Base-by-base conservation (phyloP, 2,329 filamentous ascomycete species). In the Reticulascus tulasneorum region DNA sequence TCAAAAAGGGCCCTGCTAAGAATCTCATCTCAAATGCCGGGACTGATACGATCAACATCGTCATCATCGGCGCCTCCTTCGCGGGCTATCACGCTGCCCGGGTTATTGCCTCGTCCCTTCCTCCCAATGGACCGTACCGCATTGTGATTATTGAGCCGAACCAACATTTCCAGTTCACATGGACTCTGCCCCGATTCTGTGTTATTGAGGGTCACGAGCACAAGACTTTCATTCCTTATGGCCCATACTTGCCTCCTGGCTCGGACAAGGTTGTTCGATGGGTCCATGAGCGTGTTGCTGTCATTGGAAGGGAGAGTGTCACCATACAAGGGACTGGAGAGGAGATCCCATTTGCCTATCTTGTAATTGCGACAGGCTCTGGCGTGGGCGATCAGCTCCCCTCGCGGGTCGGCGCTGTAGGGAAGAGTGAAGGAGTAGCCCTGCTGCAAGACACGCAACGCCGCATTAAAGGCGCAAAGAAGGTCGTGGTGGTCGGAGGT, bases 201-300 rank as follows among this genome's bases (percentile, higher is more conserved):
- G 76, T 81, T 11, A 59, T 75, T 6, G 54, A 62, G n/a, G 69
- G 67, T 15, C 70, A 78, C 29, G 77, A 80, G 42, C 54, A 73
- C 37, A 74, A 74, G 47, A 75, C 74, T 0, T 81, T 82, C 42
- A 73, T 82, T 27, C 77, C 79, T 0, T 82, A 79, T 40, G 65
- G 63, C 1, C 56, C 56, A 5, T 60, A 66, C 25, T 46, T 73
- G 4, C 52, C 50, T 2, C 46, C 43, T 1, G 59, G 52, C 5
- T 56, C 63, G 0, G 44, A 54, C 13, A 64, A 60, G 0, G 47
- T 53, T 3, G 40, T 63, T 3, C 47, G 48, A n/a, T 69, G 66
- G 59, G 50, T 74, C 3, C 56, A 59, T 33, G 71, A 64, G 27
- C 59, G 58, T 3, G 75, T 67, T 7, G 45, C 48, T 1, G 42